Evolutionary conservation across 2,329 filamentous ascomycete species (phyloP).

Genomic region (Xylariaceae sp.): DNA sequence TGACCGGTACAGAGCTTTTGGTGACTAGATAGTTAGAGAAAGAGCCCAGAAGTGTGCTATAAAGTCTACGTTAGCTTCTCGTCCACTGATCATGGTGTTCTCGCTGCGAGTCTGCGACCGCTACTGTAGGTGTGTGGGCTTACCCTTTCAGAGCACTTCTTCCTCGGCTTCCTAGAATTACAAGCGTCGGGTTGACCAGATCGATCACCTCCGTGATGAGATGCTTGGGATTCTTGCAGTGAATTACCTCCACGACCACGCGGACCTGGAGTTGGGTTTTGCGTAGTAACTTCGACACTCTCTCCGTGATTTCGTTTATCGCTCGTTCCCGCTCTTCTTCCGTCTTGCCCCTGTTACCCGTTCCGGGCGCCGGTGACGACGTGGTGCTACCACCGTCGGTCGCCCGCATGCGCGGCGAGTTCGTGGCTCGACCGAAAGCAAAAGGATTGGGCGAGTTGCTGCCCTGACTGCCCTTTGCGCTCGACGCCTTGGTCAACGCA

Average conservation of each 20-base stretch:
- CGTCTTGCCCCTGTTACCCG: conserved; percentile 50
- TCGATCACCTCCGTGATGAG: conserved; percentile 98
- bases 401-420: conserved; percentile 36
- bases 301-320: conserved; percentile 76
- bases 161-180: conserved; percentile 87
- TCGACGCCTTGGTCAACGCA: conserved; percentile 44
- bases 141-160: conserved; percentile 90
- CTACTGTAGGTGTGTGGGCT: conserved; percentile 34
- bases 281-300: conserved; percentile 76
- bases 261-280: conserved; percentile 91
- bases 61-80: conserved; percentile 7
- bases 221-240: conserved; percentile 96
- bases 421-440: conserved; percentile 24
- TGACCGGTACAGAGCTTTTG: conserved; percentile 93
- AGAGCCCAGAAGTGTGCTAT: conserved; percentile 84
- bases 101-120: neutral
- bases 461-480: conserved; percentile 24
- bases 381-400: conserved; percentile 33
- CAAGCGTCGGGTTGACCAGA: conserved; percentile 80
- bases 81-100: neutral
- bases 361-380: conserved; percentile 45
- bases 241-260: conserved; percentile 91
- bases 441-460: conserved; percentile 28
- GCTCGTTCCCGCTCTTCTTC: conserved; percentile 78
- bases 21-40: conserved; percentile 97